Percentiles rank a stretch among this genome's conserved stretches.
phyloP scores from a whole-genome alignment of 2,329 filamentous ascomycete genomes.

The Colletotrichum phormii region DNA sequence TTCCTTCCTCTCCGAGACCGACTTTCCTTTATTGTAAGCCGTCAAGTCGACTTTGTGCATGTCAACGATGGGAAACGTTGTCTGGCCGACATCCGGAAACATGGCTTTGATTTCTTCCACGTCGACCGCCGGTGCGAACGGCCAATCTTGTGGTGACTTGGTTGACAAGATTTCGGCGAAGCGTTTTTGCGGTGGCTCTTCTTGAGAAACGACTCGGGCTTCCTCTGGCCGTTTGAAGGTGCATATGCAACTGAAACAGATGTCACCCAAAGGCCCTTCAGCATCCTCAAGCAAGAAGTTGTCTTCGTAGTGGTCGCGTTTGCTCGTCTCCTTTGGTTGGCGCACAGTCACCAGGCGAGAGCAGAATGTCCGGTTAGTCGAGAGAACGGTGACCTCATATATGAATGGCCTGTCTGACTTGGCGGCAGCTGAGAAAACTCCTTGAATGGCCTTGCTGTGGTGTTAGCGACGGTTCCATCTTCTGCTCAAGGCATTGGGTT shows the following conservation, averaged over 20 bases:
- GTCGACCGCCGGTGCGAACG: conserved; percentile 58
- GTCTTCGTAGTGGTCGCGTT: conserved; percentile 3
- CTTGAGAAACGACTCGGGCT: conserved; percentile 52
- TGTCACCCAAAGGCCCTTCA: conserved; percentile 50
- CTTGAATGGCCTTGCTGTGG: conserved; percentile 61
- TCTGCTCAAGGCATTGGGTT: too few species aligned
- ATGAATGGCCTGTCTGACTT: conserved; percentile 63
- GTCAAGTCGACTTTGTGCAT: conserved; percentile 68
- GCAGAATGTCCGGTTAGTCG: conserved; percentile 59
- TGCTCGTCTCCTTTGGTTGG: conserved; percentile 38
- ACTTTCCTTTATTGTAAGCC: conserved; percentile 54
- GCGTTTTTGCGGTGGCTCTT: conserved; percentile 53
- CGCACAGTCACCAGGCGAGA: conserved; percentile 61
- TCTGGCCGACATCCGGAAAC: conserved; percentile 52
- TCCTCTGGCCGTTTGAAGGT: conserved; percentile 61
- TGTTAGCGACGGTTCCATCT: neutral
- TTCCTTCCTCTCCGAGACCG: conserved; percentile 59
- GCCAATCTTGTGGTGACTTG: conserved; percentile 55
- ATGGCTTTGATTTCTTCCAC: conserved; percentile 52
- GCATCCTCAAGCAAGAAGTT: conserved; percentile 48
- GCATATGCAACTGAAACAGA: conserved; percentile 63
- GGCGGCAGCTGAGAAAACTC: conserved; percentile 64
- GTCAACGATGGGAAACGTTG: conserved; percentile 61
- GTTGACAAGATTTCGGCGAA: conserved; percentile 55
- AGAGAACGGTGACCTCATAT: conserved; percentile 59